These are phyloP conservation scores for Phytophthora pistaciae DNA, from an alignment of 352 stramenopile species.

Conservation along the genomic window DNA sequence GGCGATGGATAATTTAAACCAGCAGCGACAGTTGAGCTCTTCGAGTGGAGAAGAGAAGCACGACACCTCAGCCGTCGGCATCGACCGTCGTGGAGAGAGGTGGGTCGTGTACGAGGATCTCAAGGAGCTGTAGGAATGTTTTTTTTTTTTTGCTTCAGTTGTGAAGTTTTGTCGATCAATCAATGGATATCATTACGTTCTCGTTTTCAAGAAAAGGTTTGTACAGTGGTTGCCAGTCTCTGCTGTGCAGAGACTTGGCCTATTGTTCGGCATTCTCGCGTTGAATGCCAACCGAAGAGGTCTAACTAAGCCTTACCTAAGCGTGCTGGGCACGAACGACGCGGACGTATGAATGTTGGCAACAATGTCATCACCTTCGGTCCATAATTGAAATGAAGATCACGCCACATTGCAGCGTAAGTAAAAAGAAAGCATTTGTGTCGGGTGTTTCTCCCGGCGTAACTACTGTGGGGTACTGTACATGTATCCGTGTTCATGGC, in stretches of 20 bases:
- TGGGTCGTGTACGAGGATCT: slow-evolving; percentile 29
- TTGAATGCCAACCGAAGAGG: no score
- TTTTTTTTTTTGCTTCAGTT: background rate
- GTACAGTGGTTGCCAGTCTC: no score
- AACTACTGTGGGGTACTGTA: no score
- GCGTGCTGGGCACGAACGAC: background rate
- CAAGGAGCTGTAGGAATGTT: slow-evolving; percentile 27
- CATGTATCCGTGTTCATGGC: no score
- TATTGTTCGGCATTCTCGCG: no score
- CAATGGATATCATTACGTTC: slow-evolving; percentile 17
- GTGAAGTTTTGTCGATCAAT: slow-evolving; percentile 20
- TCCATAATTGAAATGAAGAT: no score
- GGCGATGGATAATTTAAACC: slow-evolving; percentile 26
- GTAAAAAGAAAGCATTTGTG: no score
- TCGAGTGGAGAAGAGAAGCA: slow-evolving; percentile 35
- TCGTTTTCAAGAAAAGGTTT: background rate
- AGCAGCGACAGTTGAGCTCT: slow-evolving; percentile 31
- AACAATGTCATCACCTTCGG: background rate
- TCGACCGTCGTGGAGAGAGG: slow-evolving; percentile 6
- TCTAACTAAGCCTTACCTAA: background rate
- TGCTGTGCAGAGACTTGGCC: no score
- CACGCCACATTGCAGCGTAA: no score
- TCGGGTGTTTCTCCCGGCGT: no score
- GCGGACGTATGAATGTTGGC: background rate
- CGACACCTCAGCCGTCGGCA: background rate